Percentiles rank a stretch among this genome's conserved stretches.
Evolutionary conservation across 352 stramenopile genomes (phyloP).

Genomic region (Pythium angustatum): DNA sequence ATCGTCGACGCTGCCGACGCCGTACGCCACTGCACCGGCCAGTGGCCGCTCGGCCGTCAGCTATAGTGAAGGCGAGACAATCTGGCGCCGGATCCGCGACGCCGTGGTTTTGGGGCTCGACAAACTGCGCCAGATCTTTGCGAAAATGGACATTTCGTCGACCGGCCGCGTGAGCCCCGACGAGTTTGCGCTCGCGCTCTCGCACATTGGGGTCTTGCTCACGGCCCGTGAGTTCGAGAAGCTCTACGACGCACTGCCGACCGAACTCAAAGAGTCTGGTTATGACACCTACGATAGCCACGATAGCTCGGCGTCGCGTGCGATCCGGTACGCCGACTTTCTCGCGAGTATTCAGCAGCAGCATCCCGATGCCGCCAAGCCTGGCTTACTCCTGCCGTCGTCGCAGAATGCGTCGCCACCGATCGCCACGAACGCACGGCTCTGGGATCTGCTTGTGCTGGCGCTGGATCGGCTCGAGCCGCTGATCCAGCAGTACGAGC

Average conservation of each 20-base stretch:
- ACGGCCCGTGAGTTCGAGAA: conserved; percentile 65
- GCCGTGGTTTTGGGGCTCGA: conserved; percentile 51
- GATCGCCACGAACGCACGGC: conserved; percentile 36
- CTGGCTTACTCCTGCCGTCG: conserved; percentile 36
- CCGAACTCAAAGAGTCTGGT: conserved; percentile 32
- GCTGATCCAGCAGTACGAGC: conserved; percentile 59
- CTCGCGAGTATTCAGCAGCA: conserved; percentile 46
- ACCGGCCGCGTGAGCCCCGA: conserved; percentile 59
- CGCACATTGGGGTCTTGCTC: conserved; percentile 73
- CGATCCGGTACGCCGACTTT: conserved; percentile 68
- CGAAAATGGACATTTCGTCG: conserved; percentile 79
- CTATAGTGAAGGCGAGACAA: conserved; percentile 44
- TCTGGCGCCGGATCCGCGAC: conserved; percentile 63
- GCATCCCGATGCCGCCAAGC: conserved; percentile 23
- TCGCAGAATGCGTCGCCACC: conserved; percentile 40
- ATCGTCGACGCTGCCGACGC: conserved; percentile 43
- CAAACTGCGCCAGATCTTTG: conserved; percentile 75
- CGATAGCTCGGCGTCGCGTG: no score
- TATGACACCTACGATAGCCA: background rate
- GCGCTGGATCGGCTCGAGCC: conserved; percentile 48
- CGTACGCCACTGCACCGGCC: conserved; percentile 53
- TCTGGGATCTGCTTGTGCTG: conserved; percentile 67
- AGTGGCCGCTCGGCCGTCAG: no score
- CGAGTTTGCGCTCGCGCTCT: conserved; percentile 71
- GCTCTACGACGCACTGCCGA: conserved; percentile 54